Base-by-base conservation (phyloP, 2,329 filamentous ascomycete genomes). In the Fusarium sp. region DNA sequence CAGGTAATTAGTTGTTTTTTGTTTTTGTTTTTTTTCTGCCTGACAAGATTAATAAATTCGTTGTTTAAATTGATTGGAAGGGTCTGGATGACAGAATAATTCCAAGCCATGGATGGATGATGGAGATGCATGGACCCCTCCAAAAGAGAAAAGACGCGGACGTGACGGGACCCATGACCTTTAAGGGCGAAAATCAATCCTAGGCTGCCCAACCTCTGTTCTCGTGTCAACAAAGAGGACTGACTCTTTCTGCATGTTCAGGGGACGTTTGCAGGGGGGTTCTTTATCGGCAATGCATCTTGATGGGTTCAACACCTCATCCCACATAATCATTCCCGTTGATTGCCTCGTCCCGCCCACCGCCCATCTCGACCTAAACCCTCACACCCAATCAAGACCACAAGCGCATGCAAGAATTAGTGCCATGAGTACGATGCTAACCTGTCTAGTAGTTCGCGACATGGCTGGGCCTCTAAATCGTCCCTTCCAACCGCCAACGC, bases 401-500 rank as follows among this genome's bases (percentile, higher is more conserved):
- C 9, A 18, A 54, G n/a, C 27, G 27, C 66, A 67, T 62, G 73
- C 57, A 64, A 58, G 66, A 72, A 70, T 74, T 71, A 70, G 66
- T 70, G 64, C 74, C 73, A 67, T 78, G 66, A 50, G 61, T 77
- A 70, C 74, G 56, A 74, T 77, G 58, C 70, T 71, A 74, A 57
- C 71, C 69, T 61, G 67, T 71, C 66, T 76, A 73, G 75, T 71
- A 77, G 60, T 71, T 72, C 62, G 69, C 72, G 70, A 78, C 76
- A 75, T 70, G 73, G 75, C 68, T 72, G 69, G 64, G 72, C 75
- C 70, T 78, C 75, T 76, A 77, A 75, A 73, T 75, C 73, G 74
- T 76, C 75, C 76, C 52, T 78, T 71, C 76, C 73, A 68, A 76
- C 78, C 74, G 74, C 74, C 73, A 79, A 79, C 80, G 80, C 80